Conservation (phyloP, 2,329 filamentous ascomycete genomes). For the Aspergillus ochraceoroseus region DNA sequence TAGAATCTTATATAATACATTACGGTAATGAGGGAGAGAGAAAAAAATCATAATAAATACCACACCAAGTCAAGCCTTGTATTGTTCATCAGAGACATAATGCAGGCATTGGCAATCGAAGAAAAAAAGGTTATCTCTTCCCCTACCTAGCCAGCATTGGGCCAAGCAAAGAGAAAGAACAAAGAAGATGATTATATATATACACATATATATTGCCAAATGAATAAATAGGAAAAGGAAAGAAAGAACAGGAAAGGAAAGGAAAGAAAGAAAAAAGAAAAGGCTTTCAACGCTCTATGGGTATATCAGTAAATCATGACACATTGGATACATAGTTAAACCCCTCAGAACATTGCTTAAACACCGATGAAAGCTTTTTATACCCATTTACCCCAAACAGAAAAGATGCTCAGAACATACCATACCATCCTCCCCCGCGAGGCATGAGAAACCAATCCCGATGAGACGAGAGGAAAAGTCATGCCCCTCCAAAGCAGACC, state of each 20-base stretch:
- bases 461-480: conserved; percentile 43
- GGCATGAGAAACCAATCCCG: conserved; percentile 43
- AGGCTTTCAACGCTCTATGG: conserved; percentile 20
- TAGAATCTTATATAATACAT: too few species aligned
- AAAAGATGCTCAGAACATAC: conserved; percentile 1
- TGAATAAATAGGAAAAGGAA: too few species aligned
- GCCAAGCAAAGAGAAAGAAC: not conserved
- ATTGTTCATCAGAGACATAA: too few species aligned
- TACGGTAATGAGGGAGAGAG: too few species aligned
- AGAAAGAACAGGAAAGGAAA: too few species aligned
- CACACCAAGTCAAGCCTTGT: too few species aligned
- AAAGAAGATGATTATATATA: conserved; percentile 5
- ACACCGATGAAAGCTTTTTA: conserved; percentile 6
- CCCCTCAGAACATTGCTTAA: conserved; percentile 3
- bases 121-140: not conserved
- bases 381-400: conserved; percentile 1
- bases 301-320: conserved; percentile 18
- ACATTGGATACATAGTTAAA: conserved; percentile 13
- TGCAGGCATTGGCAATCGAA: too few species aligned
- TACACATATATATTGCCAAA: conserved; percentile 1
- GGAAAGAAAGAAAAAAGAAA: too few species aligned
- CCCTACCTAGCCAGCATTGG: not conserved
- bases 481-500: conserved; percentile 40
- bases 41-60: too few species aligned
- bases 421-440: conserved; percentile 17